Evolutionary conservation across 805 yeast genomes (phyloP).

Genomic region (Ogataea glucozyma): DNA sequence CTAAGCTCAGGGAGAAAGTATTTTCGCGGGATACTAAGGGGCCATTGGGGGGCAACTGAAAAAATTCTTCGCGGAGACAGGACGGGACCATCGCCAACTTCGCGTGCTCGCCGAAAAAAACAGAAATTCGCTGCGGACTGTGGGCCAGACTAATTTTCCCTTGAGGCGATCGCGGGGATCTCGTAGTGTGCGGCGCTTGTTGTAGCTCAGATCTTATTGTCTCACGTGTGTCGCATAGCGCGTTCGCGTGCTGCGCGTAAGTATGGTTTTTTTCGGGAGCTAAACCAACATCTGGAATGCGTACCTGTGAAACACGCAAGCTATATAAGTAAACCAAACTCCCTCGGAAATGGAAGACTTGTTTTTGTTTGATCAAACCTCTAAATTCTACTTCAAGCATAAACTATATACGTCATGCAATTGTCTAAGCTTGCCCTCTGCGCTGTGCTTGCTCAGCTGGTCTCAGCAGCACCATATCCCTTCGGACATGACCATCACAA

Average conservation of each 20-base stretch:
- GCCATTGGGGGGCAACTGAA: too few relatives aligned
- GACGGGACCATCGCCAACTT: too few relatives aligned
- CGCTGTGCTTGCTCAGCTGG: conserved; percentile 24
- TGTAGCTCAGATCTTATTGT: background rate
- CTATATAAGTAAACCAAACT: background rate
- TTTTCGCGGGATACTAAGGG: too few relatives aligned
- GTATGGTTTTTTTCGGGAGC: background rate
- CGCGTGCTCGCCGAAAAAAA: background rate
- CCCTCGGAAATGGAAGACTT: background rate
- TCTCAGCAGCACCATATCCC: conserved; percentile 27
- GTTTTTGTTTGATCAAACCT: background rate
- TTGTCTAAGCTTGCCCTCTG: conserved; percentile 22
- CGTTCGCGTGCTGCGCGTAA: conserved; percentile 1
- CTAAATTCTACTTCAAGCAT: background rate
- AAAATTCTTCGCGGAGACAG: too few relatives aligned
- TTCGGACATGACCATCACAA: conserved; percentile 13
- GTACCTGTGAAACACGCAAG: conserved; percentile 5
- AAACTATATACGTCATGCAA: conserved; percentile 12
- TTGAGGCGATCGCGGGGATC: conserved; percentile 2
- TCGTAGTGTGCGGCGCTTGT: conserved; percentile 1
- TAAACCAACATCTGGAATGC: conserved; percentile 3
- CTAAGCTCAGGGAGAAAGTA: too few relatives aligned
- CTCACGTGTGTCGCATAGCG: conserved; percentile 3
- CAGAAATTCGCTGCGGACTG: too few relatives aligned
- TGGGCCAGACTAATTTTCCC: background rate